These are phyloP conservation scores for Leccinum griseonigrum DNA, from an alignment of 1,284 basidiomycete genomes.

Conservation along the genomic window DNA sequence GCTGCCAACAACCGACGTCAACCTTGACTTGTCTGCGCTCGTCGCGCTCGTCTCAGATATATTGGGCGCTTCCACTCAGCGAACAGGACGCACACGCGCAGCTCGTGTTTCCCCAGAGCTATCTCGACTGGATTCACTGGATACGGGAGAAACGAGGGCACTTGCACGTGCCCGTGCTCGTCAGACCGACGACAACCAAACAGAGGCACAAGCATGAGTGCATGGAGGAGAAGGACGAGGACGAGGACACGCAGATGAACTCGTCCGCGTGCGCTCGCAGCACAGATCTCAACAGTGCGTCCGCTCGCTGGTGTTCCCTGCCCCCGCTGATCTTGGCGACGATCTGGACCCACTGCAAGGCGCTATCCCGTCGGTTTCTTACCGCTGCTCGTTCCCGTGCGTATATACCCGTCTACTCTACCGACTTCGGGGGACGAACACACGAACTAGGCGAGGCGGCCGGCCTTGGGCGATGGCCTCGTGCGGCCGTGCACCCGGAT, in stretches of 20 bases:
- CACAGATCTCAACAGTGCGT: too few species aligned
- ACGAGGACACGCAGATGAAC: slow-evolving; percentile 28
- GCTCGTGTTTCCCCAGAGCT: slow-evolving; percentile 56
- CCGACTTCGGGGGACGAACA: slow-evolving; percentile 5
- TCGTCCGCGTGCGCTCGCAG: too few species aligned
- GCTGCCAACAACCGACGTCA: slow-evolving; percentile 58
- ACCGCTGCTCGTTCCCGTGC: slow-evolving; percentile 56
- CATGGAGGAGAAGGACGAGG: not conserved
- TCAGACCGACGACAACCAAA: slow-evolving; percentile 18
- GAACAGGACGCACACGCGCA: slow-evolving; percentile 57
- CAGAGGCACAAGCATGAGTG: not conserved
- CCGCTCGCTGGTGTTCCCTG: too few species aligned
- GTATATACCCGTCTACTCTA: slow-evolving; percentile 40
- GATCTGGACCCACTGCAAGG: too few species aligned
- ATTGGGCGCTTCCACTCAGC: slow-evolving; percentile 57
- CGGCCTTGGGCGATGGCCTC: slow-evolving; percentile 44
- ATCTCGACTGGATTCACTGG: slow-evolving; percentile 51
- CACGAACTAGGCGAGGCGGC: not conserved
- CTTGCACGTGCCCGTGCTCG: slow-evolving; percentile 1
- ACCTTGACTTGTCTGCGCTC: slow-evolving; percentile 78
- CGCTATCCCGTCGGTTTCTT: slow-evolving; percentile 52
- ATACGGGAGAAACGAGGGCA: slow-evolving; percentile 33
- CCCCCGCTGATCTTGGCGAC: too few species aligned
- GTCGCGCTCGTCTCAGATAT: slow-evolving; percentile 83
- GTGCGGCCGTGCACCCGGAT: slow-evolving; percentile 49